Evolutionary conservation across 495 filamentous ascomycete species (phyloP), one percentile per base, ranked within the genome.

Genomic region (Sporormia fimetaria): DNA sequence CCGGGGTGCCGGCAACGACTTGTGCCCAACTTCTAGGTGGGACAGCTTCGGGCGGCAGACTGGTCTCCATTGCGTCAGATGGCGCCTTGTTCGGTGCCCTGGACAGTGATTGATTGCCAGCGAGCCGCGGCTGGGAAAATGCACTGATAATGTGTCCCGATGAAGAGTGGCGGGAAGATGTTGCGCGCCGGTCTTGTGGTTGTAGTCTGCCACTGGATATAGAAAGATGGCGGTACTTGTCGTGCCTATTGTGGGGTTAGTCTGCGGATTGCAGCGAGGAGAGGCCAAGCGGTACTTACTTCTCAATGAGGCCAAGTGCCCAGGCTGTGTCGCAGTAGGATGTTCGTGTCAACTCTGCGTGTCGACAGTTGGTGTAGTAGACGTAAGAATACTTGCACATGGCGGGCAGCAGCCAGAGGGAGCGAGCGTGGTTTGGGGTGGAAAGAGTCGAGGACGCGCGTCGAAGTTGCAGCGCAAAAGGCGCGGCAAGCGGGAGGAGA

Each of bases 371-470:
- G 12, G 34, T 21, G 32, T 53, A 51, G 28, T 39, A 51, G 28
- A 49, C 28, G 34, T 51, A 54, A 11, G 28, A 33, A 31, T 49
- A 57, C 7, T 21, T 15, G 34, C 54, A 57, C 54, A 57, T 57
- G 16, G 11, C 41, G 17, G 21, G 20, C 14, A 10, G 34, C 17
- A n/a, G n/a, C 14, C 16, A 26, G 33, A 29, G 27, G 36, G 14
- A 29, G 33, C 21, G 27, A n/a, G n/a, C n/a, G n/a, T n/a, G n/a
- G n/a, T n/a, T n/a, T n/a, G n/a, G n/a, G n/a, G n/a, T n/a, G n/a
- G n/a, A n/a, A n/a, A n/a, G n/a, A n/a, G n/a, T n/a, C n/a, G n/a
- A n/a, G n/a, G n/a, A n/a, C n/a, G n/a, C n/a, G n/a, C n/a, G n/a
- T n/a, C n/a, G n/a, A n/a, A n/a, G n/a, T n/a, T n/a, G n/a, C n/a